Base-by-base conservation (phyloP, 139 green algal genomes). In the Coelastrella sp. region DNA sequence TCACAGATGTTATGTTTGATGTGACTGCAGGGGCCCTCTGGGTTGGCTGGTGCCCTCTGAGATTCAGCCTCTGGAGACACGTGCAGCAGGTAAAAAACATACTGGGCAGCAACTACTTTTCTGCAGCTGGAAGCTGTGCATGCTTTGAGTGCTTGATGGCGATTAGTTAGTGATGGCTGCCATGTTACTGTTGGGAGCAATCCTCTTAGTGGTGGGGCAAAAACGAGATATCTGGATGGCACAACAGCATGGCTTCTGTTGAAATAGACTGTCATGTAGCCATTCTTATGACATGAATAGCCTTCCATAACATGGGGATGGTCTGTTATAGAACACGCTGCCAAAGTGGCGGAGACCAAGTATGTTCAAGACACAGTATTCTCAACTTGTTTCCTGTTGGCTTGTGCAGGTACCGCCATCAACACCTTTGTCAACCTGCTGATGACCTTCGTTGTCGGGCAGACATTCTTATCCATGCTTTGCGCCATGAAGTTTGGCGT, bases 41-140 rank as follows among this genome's bases (percentile, higher is more conserved):
- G 95, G 91, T 16, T 97, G 96, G 95, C 87, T 97, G 87, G 94
- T 96, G 68, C 94, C 95, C 17, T 94, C 93, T 68, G 95, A 96
- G 83, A 93, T 96, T 56, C 91, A 96, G 58, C 91, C 93, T 3
- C 79, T 96, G 88, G 91, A 93, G 68, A 92, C 78, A 0, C 86
- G 87, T 56, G 57, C 90, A n/a, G 85, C 85, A 5, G 90, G 93
- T 80, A 73, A 82, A 76, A n/a, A 73, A 10, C 32, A 68, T 56
- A 56, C 80, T 13, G 13, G n/a, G 14, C n/a, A 57, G 7, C 20
- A 32, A 80, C 13, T 80, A 54, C 73, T 80, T 11, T n/a, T 80
- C 10, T 71, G 8, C 3, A 71, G 32, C 32, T 47, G 32, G 32
- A 47, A 47, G 1, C 32, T 47, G 32, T 47, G 32, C 0, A 47